Evolutionary conservation across 1,139 yeast species (phyloP).

Genomic region (Sugiyamaella paludigena): DNA sequence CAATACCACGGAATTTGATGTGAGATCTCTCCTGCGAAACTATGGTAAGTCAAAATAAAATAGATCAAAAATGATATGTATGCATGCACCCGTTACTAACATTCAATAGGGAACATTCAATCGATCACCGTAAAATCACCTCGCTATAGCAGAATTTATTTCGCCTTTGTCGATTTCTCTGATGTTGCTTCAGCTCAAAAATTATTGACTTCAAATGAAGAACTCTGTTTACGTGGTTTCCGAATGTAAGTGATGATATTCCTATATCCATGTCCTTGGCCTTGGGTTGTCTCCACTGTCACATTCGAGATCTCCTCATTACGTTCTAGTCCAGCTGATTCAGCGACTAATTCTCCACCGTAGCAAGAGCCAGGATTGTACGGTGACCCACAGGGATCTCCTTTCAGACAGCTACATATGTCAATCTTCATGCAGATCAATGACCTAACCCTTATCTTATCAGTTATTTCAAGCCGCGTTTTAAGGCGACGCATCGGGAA

Average conservation of each 20-base stretch:
- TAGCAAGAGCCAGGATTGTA: no score
- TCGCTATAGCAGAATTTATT: conserved; percentile 3
- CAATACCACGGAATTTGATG: conserved; percentile 12
- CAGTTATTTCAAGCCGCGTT: no score
- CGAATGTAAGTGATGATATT: conserved; percentile 6
- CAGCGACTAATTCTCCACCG: no score
- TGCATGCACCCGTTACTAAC: conserved; percentile 2
- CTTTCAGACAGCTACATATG: no score
- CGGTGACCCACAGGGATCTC: no score
- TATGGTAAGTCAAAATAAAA: conserved; percentile 14
- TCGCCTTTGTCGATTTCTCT: conserved; percentile 17
- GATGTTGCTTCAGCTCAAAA: conserved; percentile 13
- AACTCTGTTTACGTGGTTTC: background rate
- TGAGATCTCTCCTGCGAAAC: conserved; percentile 6
- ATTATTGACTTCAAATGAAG: conserved; percentile 2
- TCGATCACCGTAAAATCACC: conserved; percentile 3
- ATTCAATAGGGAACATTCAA: conserved; percentile 7
- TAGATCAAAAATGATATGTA: background rate
- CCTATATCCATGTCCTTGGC: no score
- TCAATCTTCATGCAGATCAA: no score
- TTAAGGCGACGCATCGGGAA: no score
- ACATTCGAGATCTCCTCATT: no score
- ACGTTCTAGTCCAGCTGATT: no score
- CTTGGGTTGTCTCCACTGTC: no score
- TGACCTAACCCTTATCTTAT: no score